Evolutionary conservation across 768 basidiomycete species (phyloP), one percentile per base, ranked within the genome.

Genomic region (Jaapia argillacea): DNA sequence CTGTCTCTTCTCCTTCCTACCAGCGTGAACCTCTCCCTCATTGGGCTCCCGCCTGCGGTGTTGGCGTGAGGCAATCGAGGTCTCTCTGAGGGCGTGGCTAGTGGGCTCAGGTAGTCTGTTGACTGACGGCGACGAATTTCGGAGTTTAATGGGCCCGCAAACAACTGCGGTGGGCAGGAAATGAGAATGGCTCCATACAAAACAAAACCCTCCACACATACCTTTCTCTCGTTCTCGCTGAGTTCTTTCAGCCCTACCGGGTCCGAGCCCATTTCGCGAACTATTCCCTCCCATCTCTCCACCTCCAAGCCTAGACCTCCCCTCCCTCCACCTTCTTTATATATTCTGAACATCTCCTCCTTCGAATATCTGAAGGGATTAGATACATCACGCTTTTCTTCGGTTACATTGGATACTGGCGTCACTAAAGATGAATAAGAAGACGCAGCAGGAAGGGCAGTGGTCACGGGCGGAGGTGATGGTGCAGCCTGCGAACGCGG

Each of bases 291-390:
- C 83, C 85, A 89, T 49, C 83, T 72, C 62, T 90, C 89, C 12
- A 91, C 87, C 62, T 91, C 89, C 33, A 89, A 66, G 36, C 83
- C 85, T 25, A 92, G 71, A 36, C 79, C 79, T 49, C 79, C 75
- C 53, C 72, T 79, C 28, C 81, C 79, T 21, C 77, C 77, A 42
- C 83, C 82, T 49, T 89, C 87, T 59, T 73, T 82, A 60, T 85
- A 91, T 48, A 92, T 82, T 64, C 75, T 70, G 43, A 91, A 71
- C 66, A 92, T 69, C 42, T 89, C 86, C 53, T 89, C 86, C 63
- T 81, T 89, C 4, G 85, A 77, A 64, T 90, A 92, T 55, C 81
- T 72, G 68, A 90, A 88, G n/a, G 87, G 87, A 55, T 80, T 79
- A 39, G 68, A 63, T 26, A 78, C 73, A 55, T 88, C 83, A 41